A percentile compares a stretch with the other conserved stretches of the same genome.
phyloP scores from a whole-genome alignment of 2,329 filamentous ascomycete genomes.

The Diaporthe vexans region DNA sequence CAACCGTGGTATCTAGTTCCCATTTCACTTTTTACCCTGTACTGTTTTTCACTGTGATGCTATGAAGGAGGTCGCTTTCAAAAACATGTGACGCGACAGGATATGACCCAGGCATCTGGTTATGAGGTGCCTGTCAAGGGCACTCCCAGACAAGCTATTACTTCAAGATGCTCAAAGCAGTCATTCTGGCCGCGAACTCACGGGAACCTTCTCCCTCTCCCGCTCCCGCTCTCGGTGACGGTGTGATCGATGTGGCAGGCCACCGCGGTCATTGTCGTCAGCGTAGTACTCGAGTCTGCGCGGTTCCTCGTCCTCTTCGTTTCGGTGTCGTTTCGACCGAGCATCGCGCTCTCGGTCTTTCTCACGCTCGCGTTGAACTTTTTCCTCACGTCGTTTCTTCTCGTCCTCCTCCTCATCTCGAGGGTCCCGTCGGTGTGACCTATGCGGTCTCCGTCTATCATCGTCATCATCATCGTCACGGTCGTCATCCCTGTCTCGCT shows the following conservation, averaged over 20 bases:
- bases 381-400: conserved; percentile 53
- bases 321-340: conserved; percentile 43
- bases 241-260: conserved; percentile 49
- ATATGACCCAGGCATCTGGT: not conserved
- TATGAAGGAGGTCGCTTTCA: not conserved
- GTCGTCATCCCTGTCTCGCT: conserved; percentile 39
- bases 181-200: conserved; percentile 43
- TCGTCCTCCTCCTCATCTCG: conserved; percentile 52
- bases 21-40: conserved; percentile 8
- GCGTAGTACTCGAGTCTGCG: conserved; percentile 50
- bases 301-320: conserved; percentile 48
- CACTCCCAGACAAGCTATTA: conserved; percentile 14
- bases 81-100: not conserved
- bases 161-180: not conserved
- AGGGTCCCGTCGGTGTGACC: conserved; percentile 47
- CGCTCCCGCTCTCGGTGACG: conserved; percentile 49
- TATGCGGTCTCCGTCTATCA: conserved; percentile 48
- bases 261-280: conserved; percentile 47
- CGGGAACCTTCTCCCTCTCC: conserved; percentile 39
- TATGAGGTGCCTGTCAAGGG: conserved; percentile 1
- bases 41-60: not conserved
- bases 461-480: conserved; percentile 51
- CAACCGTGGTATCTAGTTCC: conserved; percentile 17
- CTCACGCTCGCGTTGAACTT: conserved; percentile 46
- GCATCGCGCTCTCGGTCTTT: conserved; percentile 50